A percentile compares a stretch with the other conserved stretches of the same genome.
Conservation (phyloP, 768 basidiomycete species). For the Ramaria rubella region DNA sequence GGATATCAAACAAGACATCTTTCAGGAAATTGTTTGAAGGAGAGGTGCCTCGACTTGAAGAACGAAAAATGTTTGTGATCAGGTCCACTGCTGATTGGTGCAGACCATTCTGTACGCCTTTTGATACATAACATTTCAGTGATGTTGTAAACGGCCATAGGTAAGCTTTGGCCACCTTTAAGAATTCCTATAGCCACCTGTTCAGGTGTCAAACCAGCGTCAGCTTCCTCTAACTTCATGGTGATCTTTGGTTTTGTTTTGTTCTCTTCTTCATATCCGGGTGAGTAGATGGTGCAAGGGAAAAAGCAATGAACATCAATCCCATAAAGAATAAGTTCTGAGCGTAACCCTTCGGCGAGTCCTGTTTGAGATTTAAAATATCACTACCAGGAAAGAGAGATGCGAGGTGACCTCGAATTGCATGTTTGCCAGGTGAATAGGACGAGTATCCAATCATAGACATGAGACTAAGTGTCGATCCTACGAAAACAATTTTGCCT, state of each 20-base stretch:
- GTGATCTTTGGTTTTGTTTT: conserved; percentile 70
- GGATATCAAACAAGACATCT: conserved; percentile 41
- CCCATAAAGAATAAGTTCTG: conserved; percentile 71
- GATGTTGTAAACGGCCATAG: neutral
- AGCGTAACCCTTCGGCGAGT: conserved; percentile 75
- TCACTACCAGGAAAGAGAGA: neutral
- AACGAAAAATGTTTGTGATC: conserved; percentile 59
- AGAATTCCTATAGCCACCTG: conserved; percentile 53
- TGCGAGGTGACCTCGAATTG: conserved; percentile 57
- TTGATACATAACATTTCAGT: neutral
- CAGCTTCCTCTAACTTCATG: conserved; percentile 68
- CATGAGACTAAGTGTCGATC: conserved; percentile 69
- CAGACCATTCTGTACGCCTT: conserved; percentile 63
- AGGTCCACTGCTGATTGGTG: conserved; percentile 73
- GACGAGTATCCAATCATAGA: conserved; percentile 70
- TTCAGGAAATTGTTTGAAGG: conserved; percentile 54
- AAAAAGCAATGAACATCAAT: conserved; percentile 77
- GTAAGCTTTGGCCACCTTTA: conserved; percentile 38
- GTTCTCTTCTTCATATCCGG: conserved; percentile 73
- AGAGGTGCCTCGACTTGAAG: conserved; percentile 56
- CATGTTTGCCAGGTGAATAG: conserved; percentile 82
- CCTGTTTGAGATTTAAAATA: conserved; percentile 36
- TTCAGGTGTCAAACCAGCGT: conserved; percentile 58
- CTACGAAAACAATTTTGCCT: conserved; percentile 71
- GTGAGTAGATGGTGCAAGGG: conserved; percentile 73